These are phyloP conservation scores for Rhexocercosporidium sp. DNA, from an alignment of 2,329 filamentous ascomycete genomes.

Conservation along the genomic window DNA sequence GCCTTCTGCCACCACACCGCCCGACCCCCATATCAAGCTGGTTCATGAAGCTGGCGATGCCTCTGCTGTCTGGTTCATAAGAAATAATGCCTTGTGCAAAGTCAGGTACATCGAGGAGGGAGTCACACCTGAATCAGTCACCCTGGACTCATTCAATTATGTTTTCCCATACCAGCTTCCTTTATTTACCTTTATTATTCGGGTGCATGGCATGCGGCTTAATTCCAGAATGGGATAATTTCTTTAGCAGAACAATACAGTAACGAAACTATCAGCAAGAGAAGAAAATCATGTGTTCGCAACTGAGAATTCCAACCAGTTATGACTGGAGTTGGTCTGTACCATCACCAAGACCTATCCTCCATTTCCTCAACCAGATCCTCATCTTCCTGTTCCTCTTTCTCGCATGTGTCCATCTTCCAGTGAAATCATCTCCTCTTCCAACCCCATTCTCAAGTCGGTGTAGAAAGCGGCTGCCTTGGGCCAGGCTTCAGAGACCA, in stretches of 20 bases:
- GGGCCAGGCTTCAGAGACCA: neutral
- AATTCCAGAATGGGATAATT: no score
- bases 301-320: slow-evolving; percentile 3
- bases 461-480: slow-evolving; percentile 17
- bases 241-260: neutral
- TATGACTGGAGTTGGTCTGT: neutral
- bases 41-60: slow-evolving; percentile 19
- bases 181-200: neutral
- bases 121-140: slow-evolving; percentile 16
- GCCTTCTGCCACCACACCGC: slow-evolving; percentile 6
- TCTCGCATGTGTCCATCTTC: neutral
- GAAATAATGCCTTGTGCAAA: slow-evolving; percentile 20
- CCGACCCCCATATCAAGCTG: slow-evolving; percentile 15
- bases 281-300: neutral
- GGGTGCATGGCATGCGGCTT: neutral
- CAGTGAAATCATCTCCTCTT: neutral
- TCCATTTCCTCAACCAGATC: neutral
- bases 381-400: neutral
- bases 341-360: slow-evolving; percentile 1
- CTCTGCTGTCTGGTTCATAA: slow-evolving; percentile 12
- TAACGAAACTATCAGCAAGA: no score
- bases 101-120: slow-evolving; percentile 16
- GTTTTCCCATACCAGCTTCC: neutral
- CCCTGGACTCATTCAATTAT: neutral
- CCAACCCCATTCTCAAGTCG: slow-evolving; percentile 4